A percentile compares a stretch with the other conserved stretches of the same genome.
Conservation (phyloP, 2,329 filamentous ascomycete species). For the Beauveria australis region DNA sequence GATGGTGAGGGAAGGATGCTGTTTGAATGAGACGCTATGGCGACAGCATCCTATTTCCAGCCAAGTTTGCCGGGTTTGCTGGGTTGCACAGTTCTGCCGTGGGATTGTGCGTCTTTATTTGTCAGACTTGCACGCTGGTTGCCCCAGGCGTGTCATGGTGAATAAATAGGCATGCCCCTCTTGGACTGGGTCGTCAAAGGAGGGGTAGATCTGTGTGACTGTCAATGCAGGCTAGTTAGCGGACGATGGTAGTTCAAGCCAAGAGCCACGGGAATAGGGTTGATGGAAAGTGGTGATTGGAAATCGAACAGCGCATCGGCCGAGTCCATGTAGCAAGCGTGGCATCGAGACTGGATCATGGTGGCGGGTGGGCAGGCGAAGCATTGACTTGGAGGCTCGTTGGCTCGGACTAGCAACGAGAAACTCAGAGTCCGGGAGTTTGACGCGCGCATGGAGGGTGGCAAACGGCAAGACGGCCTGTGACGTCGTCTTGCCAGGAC, state of each 20-base stretch:
- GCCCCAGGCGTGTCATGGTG: too few relatives aligned
- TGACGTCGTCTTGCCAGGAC: slow-evolving; percentile 6
- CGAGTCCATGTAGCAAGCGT: not conserved
- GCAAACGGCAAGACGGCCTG: not conserved
- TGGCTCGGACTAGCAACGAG: not conserved
- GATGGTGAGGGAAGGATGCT: not conserved
- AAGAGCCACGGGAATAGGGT: not conserved
- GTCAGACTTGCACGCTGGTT: not conserved
- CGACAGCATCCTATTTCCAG: not conserved
- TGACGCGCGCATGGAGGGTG: not conserved
- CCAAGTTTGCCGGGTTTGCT: too few relatives aligned
- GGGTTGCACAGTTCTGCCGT: not conserved
- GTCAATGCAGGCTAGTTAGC: not conserved
- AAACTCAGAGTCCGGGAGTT: not conserved
- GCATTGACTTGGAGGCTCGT: not conserved
- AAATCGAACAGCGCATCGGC: not conserved
- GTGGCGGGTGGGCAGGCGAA: not conserved
- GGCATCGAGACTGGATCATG: not conserved
- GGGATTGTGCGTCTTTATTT: not conserved
- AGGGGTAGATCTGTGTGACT: slow-evolving; percentile 1
- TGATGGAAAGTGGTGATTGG: not conserved
- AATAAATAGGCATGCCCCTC: not conserved
- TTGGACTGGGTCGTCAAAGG: not conserved
- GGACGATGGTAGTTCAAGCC: not conserved
- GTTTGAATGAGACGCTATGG: not conserved